Conservation (phyloP, 176 grass and related monocot species). For the Carex cristatella region DNA sequence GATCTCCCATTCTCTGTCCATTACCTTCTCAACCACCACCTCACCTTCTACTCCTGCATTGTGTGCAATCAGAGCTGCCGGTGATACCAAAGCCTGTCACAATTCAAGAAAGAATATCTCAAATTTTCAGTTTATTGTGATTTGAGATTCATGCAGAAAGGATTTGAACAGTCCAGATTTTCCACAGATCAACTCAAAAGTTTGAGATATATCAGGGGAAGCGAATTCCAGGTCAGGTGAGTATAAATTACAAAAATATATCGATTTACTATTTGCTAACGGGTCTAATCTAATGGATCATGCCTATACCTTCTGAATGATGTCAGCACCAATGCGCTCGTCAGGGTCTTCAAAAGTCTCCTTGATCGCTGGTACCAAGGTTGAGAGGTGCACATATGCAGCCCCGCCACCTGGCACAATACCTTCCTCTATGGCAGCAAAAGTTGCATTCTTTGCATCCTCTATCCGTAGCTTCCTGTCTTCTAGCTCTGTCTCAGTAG, state of each 20-base stretch:
- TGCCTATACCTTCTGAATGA: constrained; percentile 73
- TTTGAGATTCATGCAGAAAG: too few species aligned
- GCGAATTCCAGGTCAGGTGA: not conserved
- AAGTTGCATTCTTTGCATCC: constrained; percentile 93
- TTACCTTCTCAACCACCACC: constrained; percentile 76
- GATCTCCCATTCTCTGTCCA: constrained; percentile 63
- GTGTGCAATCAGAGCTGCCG: constrained; percentile 67
- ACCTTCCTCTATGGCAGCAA: constrained; percentile 90
- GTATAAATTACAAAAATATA: not conserved
- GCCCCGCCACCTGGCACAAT: constrained; percentile 91
- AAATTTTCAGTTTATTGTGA: too few species aligned
- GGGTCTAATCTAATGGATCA: not conserved
- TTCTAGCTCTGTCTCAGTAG: constrained; percentile 84
- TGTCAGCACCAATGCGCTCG: constrained; percentile 85
- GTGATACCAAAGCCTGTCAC: constrained; percentile 57
- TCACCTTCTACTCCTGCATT: constrained; percentile 90
- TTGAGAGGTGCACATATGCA: constrained; percentile 80
- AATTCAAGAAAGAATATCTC: not conserved
- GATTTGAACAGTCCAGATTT: too few species aligned
- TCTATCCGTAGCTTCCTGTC: constrained; percentile 87
- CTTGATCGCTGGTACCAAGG: constrained; percentile 61
- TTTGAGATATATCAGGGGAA: too few species aligned
- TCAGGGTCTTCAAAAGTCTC: constrained; percentile 77
- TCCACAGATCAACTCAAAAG: too few species aligned
- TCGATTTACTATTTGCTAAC: not conserved